These are phyloP conservation scores for Sugiyamaella chiloensis DNA, from an alignment of 805 yeast genomes.

Conservation along the genomic window DNA sequence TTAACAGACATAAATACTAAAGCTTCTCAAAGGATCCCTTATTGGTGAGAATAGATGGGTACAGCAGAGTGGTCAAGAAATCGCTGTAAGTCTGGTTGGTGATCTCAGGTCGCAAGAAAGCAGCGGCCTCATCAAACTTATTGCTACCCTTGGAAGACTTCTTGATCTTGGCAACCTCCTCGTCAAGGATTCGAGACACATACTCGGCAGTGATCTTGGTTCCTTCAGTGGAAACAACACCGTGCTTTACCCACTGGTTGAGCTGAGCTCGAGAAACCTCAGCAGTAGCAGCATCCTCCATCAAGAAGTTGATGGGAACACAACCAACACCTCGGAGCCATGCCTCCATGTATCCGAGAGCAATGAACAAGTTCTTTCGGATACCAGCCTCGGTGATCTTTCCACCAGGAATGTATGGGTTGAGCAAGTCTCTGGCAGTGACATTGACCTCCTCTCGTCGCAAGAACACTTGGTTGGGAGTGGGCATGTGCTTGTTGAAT, in stretches of 20 bases:
- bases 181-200: constrained; percentile 49
- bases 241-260: constrained; percentile 73
- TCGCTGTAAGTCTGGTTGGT: constrained; percentile 60
- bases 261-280: constrained; percentile 72
- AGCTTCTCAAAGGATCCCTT: constrained; percentile 14
- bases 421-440: constrained; percentile 57
- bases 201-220: constrained; percentile 49
- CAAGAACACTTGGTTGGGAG: constrained; percentile 65
- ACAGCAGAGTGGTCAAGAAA: constrained; percentile 63
- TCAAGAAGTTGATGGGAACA: constrained; percentile 69
- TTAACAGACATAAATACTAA: background rate
- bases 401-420: constrained; percentile 58
- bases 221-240: constrained; percentile 55
- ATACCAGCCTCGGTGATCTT: constrained; percentile 63
- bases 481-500: constrained; percentile 71
- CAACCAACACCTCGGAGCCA: constrained; percentile 72
- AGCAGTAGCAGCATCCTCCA: constrained; percentile 80
- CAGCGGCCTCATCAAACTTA: constrained; percentile 55
- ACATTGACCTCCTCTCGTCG: constrained; percentile 48
- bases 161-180: constrained; percentile 54
- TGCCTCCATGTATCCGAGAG: constrained; percentile 68
- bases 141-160: constrained; percentile 44
- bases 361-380: constrained; percentile 59
- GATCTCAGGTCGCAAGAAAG: constrained; percentile 60
- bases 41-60: constrained; percentile 29